Conservation (phyloP, 208 protist genomes). For the Leishmania martiniquensis region DNA sequence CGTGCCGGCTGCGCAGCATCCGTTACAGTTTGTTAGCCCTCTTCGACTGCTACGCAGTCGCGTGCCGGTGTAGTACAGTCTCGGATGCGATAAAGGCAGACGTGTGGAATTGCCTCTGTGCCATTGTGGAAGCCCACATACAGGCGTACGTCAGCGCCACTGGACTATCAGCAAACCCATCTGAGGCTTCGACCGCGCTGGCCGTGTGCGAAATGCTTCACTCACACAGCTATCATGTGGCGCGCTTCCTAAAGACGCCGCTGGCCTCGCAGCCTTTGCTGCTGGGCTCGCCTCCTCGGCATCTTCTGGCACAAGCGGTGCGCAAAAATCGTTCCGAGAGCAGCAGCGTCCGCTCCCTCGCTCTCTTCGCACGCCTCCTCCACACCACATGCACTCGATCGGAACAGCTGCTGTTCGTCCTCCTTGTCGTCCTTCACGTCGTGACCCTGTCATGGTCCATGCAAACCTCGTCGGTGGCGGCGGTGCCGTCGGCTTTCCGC, state of each 20-base stretch:
- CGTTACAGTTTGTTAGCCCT: slow-evolving; percentile 6
- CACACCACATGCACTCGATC: background rate
- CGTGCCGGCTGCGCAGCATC: background rate
- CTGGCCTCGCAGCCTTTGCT: background rate
- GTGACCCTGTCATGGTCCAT: slow-evolving; percentile 5
- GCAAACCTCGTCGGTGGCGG: background rate
- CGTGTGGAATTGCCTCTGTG: slow-evolving; percentile 31
- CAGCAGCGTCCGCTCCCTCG: background rate
- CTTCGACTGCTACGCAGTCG: slow-evolving; percentile 31
- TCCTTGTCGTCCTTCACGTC: slow-evolving; percentile 6
- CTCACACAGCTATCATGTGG: slow-evolving; percentile 9
- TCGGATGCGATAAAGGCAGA: slow-evolving; percentile 17
- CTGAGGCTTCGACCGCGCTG: slow-evolving; percentile 12
- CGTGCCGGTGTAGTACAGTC: slow-evolving; percentile 8
- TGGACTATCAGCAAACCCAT: slow-evolving; percentile 1
- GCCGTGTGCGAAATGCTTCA: slow-evolving; percentile 10
- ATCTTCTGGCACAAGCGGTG: slow-evolving; percentile 2
- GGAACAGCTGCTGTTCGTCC: slow-evolving; percentile 7
- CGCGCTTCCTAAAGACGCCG: background rate
- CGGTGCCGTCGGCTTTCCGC: slow-evolving; percentile 12
- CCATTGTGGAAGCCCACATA: slow-evolving; percentile 23
- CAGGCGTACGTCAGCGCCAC: slow-evolving; percentile 7
- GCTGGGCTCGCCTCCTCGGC: background rate
- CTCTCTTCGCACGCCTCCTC: slow-evolving; percentile 21
- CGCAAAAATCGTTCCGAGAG: slow-evolving; percentile 11